These are phyloP conservation scores for Polytrichum commune DNA, from an alignment of 225 moss, liverwort and hornwort genomes.

Conservation along the genomic window DNA sequence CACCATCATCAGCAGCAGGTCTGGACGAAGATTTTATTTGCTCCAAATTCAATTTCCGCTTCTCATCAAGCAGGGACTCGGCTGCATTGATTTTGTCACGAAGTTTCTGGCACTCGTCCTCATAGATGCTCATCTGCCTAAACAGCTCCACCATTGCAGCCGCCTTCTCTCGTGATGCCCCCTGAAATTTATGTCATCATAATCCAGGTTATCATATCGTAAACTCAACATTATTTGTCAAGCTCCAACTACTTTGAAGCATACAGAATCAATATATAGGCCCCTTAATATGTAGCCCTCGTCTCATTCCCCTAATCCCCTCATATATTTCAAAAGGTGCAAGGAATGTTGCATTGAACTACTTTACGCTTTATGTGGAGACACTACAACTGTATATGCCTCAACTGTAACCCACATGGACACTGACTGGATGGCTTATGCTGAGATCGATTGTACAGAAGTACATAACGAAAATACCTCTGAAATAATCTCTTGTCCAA, in stretches of 20 bases:
- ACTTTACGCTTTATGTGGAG: too few species aligned
- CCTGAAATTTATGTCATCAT: constrained; percentile 22
- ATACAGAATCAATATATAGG: too few species aligned
- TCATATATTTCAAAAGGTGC: too few species aligned
- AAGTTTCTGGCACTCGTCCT: constrained; percentile 46
- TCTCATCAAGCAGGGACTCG: constrained; percentile 23
- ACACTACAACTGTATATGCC: too few species aligned
- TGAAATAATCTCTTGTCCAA: constrained; percentile 39
- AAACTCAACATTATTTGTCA: too few species aligned
- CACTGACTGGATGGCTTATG: too few species aligned
- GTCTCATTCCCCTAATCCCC: too few species aligned
- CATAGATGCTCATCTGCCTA: constrained; percentile 30
- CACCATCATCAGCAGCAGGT: constrained; percentile 10
- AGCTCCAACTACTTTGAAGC: too few species aligned
- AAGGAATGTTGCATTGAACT: too few species aligned
- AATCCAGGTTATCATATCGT: background rate
- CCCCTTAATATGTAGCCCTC: too few species aligned
- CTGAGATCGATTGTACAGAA: too few species aligned
- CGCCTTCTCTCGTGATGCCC: constrained; percentile 38
- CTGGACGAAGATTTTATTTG: constrained; percentile 5
- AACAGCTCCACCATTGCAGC: constrained; percentile 42
- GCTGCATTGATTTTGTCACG: constrained; percentile 45
- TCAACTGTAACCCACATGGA: too few species aligned
- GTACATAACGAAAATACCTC: constrained; percentile 14
- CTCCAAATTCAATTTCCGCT: constrained; percentile 13